Conservation (phyloP, 2,329 filamentous ascomycete genomes). For the Xylaria sp. region DNA sequence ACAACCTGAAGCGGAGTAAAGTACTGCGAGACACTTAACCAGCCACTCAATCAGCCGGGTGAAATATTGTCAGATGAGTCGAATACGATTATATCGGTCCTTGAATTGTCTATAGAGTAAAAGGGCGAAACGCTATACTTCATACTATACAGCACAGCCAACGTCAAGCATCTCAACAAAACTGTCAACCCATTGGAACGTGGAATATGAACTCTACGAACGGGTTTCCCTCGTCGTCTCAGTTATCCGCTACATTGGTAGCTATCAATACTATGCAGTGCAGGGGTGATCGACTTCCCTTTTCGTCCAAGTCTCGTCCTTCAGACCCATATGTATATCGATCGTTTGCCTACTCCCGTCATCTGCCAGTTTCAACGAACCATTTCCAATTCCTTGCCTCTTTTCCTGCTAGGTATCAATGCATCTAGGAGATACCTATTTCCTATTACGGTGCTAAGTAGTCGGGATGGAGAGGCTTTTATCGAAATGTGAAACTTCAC, state of each 20-base stretch:
- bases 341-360: constrained; percentile 23
- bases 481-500: constrained; percentile 15
- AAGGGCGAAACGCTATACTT: not conserved
- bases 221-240: not conserved
- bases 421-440: constrained; percentile 28
- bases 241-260: constrained; percentile 4
- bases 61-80: not conserved
- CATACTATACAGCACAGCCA: not conserved
- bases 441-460: constrained; percentile 10
- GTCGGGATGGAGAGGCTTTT: constrained; percentile 9
- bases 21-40: constrained; percentile 3
- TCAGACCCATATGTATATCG: constrained; percentile 14
- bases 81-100: not conserved
- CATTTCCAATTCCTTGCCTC: constrained; percentile 20
- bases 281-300: constrained; percentile 35
- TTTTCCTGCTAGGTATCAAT: constrained; percentile 20
- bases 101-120: not conserved
- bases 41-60: not conserved
- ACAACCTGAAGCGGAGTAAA: constrained; percentile 10
- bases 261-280: constrained; percentile 25
- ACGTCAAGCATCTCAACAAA: not conserved
- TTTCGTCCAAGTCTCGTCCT: constrained; percentile 31
- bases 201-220: constrained; percentile 5
- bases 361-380: constrained; percentile 15
- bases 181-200: constrained; percentile 5